These are phyloP conservation scores for Agroathelia rolfsii DNA, from an alignment of 1,284 basidiomycete species.

Conservation along the genomic window DNA sequence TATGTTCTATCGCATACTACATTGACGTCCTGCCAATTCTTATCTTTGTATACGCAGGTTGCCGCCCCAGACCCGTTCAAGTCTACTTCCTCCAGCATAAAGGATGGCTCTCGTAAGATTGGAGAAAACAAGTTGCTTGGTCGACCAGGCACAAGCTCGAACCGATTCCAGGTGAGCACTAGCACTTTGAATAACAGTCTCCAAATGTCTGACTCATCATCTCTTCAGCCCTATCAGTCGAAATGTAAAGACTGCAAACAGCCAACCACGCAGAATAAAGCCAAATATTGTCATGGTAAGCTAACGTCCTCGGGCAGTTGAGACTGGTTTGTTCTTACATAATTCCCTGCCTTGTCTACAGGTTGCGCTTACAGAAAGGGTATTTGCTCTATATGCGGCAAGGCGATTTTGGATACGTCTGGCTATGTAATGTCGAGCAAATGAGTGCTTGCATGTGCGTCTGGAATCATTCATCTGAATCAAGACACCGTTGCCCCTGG, in stretches of 20 bases:
- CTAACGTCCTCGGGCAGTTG: slow-evolving; percentile 10
- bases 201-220: slow-evolving; percentile 11
- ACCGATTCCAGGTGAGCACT: slow-evolving; percentile 54
- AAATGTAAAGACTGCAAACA: slow-evolving; percentile 81
- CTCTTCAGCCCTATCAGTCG: slow-evolving; percentile 60
- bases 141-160: slow-evolving; percentile 49
- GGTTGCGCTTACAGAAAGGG: slow-evolving; percentile 82
- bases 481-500: no score
- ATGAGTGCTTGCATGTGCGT: slow-evolving; percentile 27
- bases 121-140: slow-evolving; percentile 76
- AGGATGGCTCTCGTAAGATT: slow-evolving; percentile 68
- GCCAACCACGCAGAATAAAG: slow-evolving; percentile 70
- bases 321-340: slow-evolving; percentile 8
- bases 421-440: slow-evolving; percentile 79
- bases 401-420: slow-evolving; percentile 69
- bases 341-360: slow-evolving; percentile 20
- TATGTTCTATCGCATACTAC: neutral
- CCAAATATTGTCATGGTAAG: slow-evolving; percentile 78
- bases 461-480: no score
- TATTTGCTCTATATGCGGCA: slow-evolving; percentile 75
- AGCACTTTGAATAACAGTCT: slow-evolving; percentile 9
- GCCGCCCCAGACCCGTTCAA: slow-evolving; percentile 76
- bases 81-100: slow-evolving; percentile 60
- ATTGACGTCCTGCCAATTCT: neutral
- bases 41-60: slow-evolving; percentile 28